Conservation (phyloP, 169 alveolate genomes). For the Plasmodium yoelii region DNA sequence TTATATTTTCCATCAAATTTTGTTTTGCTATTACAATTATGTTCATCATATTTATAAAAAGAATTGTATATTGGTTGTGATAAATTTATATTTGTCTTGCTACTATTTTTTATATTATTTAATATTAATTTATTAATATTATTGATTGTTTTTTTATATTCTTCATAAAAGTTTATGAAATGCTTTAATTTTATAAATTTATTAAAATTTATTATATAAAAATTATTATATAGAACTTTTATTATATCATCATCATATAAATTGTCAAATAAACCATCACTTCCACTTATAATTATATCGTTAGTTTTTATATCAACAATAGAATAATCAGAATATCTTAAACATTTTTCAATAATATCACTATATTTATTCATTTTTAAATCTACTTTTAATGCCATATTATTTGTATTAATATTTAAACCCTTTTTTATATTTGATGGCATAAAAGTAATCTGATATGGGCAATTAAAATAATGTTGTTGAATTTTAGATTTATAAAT, state of each 20-base stretch:
- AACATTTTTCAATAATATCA: constrained; percentile 59
- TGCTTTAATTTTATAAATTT: constrained; percentile 45
- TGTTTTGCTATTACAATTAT: too few relatives aligned
- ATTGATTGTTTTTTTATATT: constrained; percentile 7
- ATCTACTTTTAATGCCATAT: constrained; percentile 5
- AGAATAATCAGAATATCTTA: constrained; percentile 64
- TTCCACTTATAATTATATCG: constrained; percentile 68
- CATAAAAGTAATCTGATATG: constrained; percentile 69
- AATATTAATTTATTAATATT: background rate
- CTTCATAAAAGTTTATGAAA: constrained; percentile 20
- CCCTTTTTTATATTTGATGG: constrained; percentile 16
- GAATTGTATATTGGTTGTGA: too few relatives aligned
- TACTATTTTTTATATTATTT: background rate
- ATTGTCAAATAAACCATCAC: constrained; percentile 72
- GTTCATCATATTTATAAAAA: too few relatives aligned
- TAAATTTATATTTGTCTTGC: too few relatives aligned
- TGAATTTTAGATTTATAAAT: constrained; percentile 72
- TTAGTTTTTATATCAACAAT: constrained; percentile 21
- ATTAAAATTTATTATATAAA: constrained; percentile 39
- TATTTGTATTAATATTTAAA: background rate
- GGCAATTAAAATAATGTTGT: constrained; percentile 76
- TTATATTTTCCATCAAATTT: too few relatives aligned
- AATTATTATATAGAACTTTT: constrained; percentile 45
- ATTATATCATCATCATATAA: constrained; percentile 75
- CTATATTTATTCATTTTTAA: constrained; percentile 52